Evolutionary conservation across 2,329 filamentous ascomycete species (phyloP).

Genomic region (Fusarium heterosporum): DNA sequence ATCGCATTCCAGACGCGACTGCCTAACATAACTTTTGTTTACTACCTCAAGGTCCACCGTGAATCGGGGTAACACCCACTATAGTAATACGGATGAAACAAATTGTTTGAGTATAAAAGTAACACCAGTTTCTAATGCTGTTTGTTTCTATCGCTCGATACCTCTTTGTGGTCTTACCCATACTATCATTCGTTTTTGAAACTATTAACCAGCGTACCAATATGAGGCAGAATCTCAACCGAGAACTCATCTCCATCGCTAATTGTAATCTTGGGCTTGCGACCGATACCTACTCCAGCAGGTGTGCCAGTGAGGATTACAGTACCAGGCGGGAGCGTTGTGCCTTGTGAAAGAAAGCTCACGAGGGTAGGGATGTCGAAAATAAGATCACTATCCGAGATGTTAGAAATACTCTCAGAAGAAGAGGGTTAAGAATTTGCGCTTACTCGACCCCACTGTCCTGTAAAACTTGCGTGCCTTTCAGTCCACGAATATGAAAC

Average conservation of each 20-base stretch:
- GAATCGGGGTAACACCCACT: background rate
- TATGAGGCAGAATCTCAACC: conserved; percentile 56
- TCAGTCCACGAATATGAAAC: conserved; percentile 57
- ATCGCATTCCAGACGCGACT: no score
- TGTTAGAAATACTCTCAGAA: background rate
- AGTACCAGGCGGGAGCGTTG: conserved; percentile 56
- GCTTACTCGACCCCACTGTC: conserved; percentile 51
- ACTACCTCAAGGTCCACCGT: no score
- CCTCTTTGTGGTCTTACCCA: background rate
- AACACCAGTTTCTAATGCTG: background rate
- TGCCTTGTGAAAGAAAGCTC: conserved; percentile 58
- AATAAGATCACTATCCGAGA: conserved; percentile 61
- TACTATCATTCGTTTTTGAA: conserved; percentile 18
- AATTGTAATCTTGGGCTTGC: conserved; percentile 53
- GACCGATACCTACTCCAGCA: conserved; percentile 55
- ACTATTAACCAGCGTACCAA: conserved; percentile 55
- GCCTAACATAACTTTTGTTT: no score
- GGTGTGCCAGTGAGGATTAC: conserved; percentile 59
- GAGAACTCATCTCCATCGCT: conserved; percentile 56
- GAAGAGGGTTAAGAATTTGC: no score
- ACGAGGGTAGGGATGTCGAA: conserved; percentile 61
- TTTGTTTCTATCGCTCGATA: background rate
- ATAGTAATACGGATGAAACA: background rate
- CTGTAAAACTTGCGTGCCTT: conserved; percentile 66
- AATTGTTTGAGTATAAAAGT: background rate